Percentiles rank a stretch among this genome's conserved stretches.
phyloP scores from a whole-genome alignment of 139 green algal genomes.

The Zygnema circumcarinatum region DNA sequence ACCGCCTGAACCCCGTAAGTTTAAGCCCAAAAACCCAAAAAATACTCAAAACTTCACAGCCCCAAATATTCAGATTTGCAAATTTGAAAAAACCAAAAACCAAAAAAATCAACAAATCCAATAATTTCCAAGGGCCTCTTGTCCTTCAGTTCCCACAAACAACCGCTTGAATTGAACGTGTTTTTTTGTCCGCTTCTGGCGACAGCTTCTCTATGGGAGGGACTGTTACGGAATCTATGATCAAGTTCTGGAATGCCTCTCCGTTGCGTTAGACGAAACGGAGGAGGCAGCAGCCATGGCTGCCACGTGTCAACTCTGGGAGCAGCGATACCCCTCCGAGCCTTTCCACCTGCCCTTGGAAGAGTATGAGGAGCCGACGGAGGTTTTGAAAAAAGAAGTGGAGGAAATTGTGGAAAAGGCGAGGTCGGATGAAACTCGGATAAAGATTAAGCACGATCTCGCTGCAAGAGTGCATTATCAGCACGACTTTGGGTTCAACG shows the following conservation, averaged over 20 bases:
- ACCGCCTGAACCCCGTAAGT: conserved; percentile 38
- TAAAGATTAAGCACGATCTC: not conserved
- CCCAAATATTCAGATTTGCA: no score
- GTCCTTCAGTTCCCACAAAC: not conserved
- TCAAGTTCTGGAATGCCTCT: not conserved
- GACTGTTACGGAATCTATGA: conserved; percentile 24
- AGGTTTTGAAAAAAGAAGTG: not conserved
- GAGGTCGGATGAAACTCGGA: not conserved
- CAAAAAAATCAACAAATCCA: no score
- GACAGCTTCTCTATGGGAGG: conserved; percentile 27
- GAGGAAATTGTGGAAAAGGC: not conserved
- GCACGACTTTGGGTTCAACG: not conserved
- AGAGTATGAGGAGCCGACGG: not conserved
- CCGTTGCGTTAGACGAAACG: not conserved
- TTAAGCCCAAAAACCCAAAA: not conserved
- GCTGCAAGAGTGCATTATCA: not conserved
- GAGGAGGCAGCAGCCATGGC: not conserved
- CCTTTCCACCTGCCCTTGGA: not conserved
- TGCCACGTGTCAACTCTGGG: not conserved
- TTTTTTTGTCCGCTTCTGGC: not conserved
- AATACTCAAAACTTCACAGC: not conserved
- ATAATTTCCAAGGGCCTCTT: not conserved
- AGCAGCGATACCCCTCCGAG: not conserved
- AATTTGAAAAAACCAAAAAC: no score
- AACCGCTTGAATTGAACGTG: not conserved